Conservation (phyloP, 2,329 filamentous ascomycete genomes). For the Bipolaris sorokiniana region DNA sequence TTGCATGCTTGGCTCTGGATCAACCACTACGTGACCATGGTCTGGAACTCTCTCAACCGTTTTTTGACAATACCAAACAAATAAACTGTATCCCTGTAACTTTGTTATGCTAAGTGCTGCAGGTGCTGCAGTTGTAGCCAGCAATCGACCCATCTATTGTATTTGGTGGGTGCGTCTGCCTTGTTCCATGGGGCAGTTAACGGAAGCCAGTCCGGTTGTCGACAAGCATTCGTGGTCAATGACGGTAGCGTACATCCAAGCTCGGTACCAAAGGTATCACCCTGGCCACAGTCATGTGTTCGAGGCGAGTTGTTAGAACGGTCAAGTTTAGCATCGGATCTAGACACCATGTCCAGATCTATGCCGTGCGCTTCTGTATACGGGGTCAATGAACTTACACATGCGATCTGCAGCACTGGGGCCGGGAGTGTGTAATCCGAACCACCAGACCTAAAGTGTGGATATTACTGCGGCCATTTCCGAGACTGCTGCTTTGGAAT, state of each 20-base stretch:
- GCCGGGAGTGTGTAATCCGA: conserved; percentile 4
- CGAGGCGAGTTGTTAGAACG: conserved; percentile 1
- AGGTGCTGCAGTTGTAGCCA: background rate
- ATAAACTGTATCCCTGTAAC: background rate
- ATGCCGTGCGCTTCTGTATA: background rate
- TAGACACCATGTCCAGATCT: background rate
- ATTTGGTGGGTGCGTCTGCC: background rate
- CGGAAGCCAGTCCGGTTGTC: conserved; percentile 5
- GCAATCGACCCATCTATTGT: background rate
- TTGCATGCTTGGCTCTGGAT: background rate
- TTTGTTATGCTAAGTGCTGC: background rate
- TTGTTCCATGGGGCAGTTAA: conserved; percentile 4
- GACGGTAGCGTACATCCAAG: conserved; percentile 6
- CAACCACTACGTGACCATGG: conserved; percentile 2
- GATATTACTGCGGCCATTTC: background rate
- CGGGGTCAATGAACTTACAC: background rate
- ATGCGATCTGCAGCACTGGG: conserved; percentile 1
- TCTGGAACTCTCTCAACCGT: conserved; percentile 4
- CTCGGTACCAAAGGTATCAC: background rate
- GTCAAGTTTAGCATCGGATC: conserved; percentile 1
- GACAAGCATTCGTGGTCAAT: conserved; percentile 1
- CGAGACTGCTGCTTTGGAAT: background rate
- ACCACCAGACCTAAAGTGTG: conserved; percentile 4
- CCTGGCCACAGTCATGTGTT: background rate
- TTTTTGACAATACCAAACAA: conserved; percentile 2